Conservation (phyloP, 306 rosid species). For the Rosa multiflora region DNA sequence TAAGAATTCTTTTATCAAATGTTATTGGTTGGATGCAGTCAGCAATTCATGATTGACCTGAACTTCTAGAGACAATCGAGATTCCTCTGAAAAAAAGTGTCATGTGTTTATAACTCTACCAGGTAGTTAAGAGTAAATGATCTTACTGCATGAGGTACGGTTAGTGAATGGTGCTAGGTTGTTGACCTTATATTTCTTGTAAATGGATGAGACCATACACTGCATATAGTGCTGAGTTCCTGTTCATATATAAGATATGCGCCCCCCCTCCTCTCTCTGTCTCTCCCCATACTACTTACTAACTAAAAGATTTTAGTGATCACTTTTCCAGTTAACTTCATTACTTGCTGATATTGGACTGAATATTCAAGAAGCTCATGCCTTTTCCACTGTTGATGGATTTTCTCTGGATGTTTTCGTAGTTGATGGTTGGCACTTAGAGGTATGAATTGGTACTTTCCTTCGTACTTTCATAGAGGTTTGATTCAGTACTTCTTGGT, state of each 20-base stretch:
- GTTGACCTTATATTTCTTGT: neutral
- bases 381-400: constrained; percentile 93
- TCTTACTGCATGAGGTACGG: neutral
- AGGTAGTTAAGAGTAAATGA: neutral
- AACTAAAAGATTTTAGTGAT: constrained; percentile 20
- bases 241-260: neutral
- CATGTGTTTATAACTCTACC: neutral
- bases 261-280: neutral
- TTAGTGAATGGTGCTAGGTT: constrained; percentile 3
- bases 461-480: constrained; percentile 25
- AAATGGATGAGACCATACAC: neutral
- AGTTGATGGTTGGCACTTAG: constrained; percentile 87
- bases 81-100: neutral
- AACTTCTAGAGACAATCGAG: neutral
- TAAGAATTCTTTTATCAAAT: neutral
- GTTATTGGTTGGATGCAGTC: neutral
- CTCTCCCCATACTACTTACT: constrained; percentile 21
- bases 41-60: neutral
- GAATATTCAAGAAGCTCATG: constrained; percentile 99
- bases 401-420: constrained; percentile 97
- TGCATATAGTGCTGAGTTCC: neutral
- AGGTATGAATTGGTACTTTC: constrained; percentile 52
- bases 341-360: constrained; percentile 89
- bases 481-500: constrained; percentile 8
- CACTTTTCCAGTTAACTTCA: constrained; percentile 72